A percentile compares a stretch with the other conserved stretches of the same genome.
phyloP scores from a whole-genome alignment of 2,329 filamentous ascomycete species.

The Colletotrichum viniferum region DNA sequence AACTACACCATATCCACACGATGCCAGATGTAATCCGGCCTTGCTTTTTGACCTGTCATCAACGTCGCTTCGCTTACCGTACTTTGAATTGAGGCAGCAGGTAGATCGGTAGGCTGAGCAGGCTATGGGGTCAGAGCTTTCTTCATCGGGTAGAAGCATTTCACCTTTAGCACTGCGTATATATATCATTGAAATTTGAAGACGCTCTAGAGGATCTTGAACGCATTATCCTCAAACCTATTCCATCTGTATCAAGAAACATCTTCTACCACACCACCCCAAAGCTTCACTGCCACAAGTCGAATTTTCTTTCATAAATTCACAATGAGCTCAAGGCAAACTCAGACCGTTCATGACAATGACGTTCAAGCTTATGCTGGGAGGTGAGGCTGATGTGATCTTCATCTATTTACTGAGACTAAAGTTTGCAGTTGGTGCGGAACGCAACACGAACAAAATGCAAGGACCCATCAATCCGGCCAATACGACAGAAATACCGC shows the following conservation, averaged over 20 bases:
- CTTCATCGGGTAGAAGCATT: background rate
- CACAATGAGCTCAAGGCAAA: background rate
- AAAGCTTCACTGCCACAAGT: background rate
- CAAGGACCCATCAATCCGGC: background rate
- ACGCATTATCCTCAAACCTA: background rate
- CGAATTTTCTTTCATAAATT: background rate
- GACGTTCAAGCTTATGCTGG: background rate
- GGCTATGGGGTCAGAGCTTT: background rate
- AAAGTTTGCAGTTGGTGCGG: background rate
- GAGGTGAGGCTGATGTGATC: background rate
- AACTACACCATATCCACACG: background rate
- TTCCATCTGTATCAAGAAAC: background rate
- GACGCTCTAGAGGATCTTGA: background rate
- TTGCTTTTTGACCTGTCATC: background rate
- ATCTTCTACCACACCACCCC: background rate
- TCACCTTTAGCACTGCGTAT: background rate
- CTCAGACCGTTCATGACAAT: background rate
- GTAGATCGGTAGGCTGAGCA: background rate
- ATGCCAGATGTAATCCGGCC: background rate
- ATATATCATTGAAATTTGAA: background rate
- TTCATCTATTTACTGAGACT: background rate
- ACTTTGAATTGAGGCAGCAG: background rate
- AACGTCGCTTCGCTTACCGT: background rate
- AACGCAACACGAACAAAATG: background rate
- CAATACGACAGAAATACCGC: background rate